Evolutionary conservation across 805 yeast species (phyloP).

Genomic region (Suhomyces prunicola): DNA sequence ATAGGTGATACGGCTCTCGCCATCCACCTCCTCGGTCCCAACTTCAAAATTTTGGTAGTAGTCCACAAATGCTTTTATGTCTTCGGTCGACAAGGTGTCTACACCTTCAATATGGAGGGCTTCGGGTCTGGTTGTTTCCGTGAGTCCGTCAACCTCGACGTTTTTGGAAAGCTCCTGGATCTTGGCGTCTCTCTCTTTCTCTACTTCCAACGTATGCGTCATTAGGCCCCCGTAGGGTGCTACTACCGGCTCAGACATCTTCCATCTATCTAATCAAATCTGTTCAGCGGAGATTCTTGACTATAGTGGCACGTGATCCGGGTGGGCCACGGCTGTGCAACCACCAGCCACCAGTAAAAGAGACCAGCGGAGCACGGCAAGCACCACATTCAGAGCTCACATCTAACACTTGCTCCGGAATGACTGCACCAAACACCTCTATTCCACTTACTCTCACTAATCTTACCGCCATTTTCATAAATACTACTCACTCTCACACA

Average conservation of each 20-base stretch:
- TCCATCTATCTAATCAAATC: background rate
- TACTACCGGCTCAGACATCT: conserved; percentile 9
- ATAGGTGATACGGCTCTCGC: conserved; percentile 12
- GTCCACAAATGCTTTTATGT: conserved; percentile 55
- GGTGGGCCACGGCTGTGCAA: background rate
- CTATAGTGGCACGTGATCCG: background rate
- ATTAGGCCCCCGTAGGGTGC: conserved; percentile 40
- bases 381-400: no score
- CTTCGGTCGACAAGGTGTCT: conserved; percentile 58
- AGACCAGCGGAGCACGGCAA: no score
- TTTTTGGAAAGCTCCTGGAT: conserved; percentile 32
- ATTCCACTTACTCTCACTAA: no score
- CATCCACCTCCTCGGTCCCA: conserved; percentile 14
- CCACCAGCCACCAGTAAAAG: no score
- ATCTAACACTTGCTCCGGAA: no score
- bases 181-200: conserved; percentile 28
- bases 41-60: conserved; percentile 36
- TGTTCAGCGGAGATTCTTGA: background rate
- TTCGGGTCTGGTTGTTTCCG: conserved; percentile 41
- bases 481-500: no score
- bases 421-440: no score
- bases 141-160: conserved; percentile 27
- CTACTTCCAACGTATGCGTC: conserved; percentile 39
- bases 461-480: no score
- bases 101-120: conserved; percentile 58